A percentile compares a stretch with the other conserved stretches of the same genome.
Conservation (phyloP, 2,329 filamentous ascomycete genomes). For the Hymenoscyphus repandus region DNA sequence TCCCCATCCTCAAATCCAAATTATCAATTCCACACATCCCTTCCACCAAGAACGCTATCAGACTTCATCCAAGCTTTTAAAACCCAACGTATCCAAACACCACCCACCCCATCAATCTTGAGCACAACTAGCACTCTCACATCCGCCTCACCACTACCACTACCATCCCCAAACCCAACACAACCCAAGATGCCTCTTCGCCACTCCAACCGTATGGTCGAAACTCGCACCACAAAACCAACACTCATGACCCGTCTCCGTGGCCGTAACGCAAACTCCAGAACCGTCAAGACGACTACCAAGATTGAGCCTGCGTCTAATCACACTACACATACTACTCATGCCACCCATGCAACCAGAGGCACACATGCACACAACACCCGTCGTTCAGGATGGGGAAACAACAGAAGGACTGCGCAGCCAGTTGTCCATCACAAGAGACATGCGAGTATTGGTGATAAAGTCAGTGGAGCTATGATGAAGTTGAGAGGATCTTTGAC, state of each 20-base stretch:
- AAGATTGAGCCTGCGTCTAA: constrained; percentile 24
- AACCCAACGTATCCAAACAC: constrained; percentile 6
- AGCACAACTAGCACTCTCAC: background rate
- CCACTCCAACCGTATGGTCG: constrained; percentile 27
- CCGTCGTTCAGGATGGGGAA: constrained; percentile 21
- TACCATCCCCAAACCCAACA: background rate
- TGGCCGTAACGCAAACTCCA: constrained; percentile 34
- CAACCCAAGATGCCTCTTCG: constrained; percentile 4
- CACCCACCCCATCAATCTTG: background rate
- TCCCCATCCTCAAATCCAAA: constrained; percentile 12
- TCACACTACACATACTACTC: constrained; percentile 16
- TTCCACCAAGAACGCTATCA: constrained; percentile 2
- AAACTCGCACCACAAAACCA: constrained; percentile 39
- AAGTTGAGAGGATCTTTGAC: constrained; percentile 68
- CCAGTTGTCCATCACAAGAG: constrained; percentile 60
- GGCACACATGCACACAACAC: constrained; percentile 3
- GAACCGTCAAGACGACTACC: constrained; percentile 28
- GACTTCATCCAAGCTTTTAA: constrained; percentile 1
- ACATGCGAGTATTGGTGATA: constrained; percentile 66
- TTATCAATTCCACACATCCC: background rate
- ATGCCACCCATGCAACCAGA: constrained; percentile 1
- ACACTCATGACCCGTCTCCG: constrained; percentile 50
- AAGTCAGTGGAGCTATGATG: constrained; percentile 70
- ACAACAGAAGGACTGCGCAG: constrained; percentile 32
- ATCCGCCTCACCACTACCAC: background rate